Conservation (phyloP, 108 stramenopile species). For the Nitzschia sp. region DNA sequence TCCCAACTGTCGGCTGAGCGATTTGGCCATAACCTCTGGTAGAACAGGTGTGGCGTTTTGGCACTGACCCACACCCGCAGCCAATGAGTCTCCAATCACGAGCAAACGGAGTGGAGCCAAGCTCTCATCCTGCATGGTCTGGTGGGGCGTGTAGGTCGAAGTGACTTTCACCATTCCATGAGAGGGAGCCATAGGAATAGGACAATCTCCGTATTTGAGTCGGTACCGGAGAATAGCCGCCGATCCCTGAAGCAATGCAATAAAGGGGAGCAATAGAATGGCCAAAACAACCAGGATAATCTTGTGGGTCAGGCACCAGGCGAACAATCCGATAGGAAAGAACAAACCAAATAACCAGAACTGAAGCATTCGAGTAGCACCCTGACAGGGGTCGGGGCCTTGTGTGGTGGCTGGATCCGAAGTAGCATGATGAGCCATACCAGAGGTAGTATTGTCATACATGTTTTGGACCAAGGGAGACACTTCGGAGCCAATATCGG, state of each 20-base stretch:
- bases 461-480: too few species aligned
- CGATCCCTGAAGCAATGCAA: slow-evolving; percentile 36
- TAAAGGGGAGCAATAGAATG: background rate
- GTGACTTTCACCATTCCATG: slow-evolving; percentile 42
- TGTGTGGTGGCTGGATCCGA: too few species aligned
- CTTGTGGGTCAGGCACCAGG: slow-evolving; percentile 9
- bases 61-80: slow-evolving; percentile 50
- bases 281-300: background rate
- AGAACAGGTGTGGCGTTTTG: slow-evolving; percentile 42
- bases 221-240: slow-evolving; percentile 32
- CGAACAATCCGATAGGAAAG: slow-evolving; percentile 14
- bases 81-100: slow-evolving; percentile 66
- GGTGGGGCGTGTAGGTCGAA: background rate
- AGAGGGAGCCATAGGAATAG: slow-evolving; percentile 32
- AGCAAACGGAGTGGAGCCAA: slow-evolving; percentile 48
- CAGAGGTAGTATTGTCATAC: too few species aligned
- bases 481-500: too few species aligned
- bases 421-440: too few species aligned
- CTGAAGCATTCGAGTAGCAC: background rate
- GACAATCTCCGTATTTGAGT: slow-evolving; percentile 26
- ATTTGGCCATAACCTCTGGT: slow-evolving; percentile 54
- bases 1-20: slow-evolving; percentile 36
- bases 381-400: background rate
- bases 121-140: background rate
- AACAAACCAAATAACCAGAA: slow-evolving; percentile 22